Evolutionary conservation across 2,329 filamentous ascomycete species (phyloP).

Genomic region (Penicillium sp.): DNA sequence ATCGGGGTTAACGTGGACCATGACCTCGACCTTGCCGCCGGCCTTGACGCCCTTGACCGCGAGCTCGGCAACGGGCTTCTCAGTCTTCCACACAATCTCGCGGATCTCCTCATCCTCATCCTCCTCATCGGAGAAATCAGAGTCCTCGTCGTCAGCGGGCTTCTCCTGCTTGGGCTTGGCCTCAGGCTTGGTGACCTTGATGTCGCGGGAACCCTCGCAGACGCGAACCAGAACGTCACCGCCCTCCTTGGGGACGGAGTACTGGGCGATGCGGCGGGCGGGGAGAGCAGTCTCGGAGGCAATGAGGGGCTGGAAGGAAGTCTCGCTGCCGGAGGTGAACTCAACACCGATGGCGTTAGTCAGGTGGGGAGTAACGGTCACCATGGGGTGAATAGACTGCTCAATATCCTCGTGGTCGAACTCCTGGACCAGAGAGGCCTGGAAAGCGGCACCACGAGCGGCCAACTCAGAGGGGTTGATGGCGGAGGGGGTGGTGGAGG

Average conservation of each 20-base stretch:
- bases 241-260: slow-evolving; percentile 72
- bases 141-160: slow-evolving; percentile 61
- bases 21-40: slow-evolving; percentile 87
- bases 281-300: slow-evolving; percentile 85
- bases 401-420: slow-evolving; percentile 93
- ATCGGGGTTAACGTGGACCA: slow-evolving; percentile 81
- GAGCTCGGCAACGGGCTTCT: slow-evolving; percentile 78
- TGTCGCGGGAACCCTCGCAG: slow-evolving; percentile 83
- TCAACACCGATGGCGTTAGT: slow-evolving; percentile 85
- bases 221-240: slow-evolving; percentile 87
- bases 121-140: slow-evolving; percentile 63
- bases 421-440: slow-evolving; percentile 90
- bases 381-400: slow-evolving; percentile 91
- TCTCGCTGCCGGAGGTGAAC: slow-evolving; percentile 59
- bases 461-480: slow-evolving; percentile 93
- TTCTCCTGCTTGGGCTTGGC: slow-evolving; percentile 66
- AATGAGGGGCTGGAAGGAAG: slow-evolving; percentile 78
- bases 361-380: slow-evolving; percentile 91
- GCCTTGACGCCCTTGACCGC: slow-evolving; percentile 82
- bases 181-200: slow-evolving; percentile 89
- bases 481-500: slow-evolving; percentile 71
- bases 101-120: slow-evolving; percentile 85
- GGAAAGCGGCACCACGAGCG: slow-evolving; percentile 87
- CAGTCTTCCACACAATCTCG: slow-evolving; percentile 90
- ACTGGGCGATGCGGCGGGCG: slow-evolving; percentile 78